Evolutionary conservation across 768 basidiomycete species (phyloP).

Genomic region (Myochromella boudieri): DNA sequence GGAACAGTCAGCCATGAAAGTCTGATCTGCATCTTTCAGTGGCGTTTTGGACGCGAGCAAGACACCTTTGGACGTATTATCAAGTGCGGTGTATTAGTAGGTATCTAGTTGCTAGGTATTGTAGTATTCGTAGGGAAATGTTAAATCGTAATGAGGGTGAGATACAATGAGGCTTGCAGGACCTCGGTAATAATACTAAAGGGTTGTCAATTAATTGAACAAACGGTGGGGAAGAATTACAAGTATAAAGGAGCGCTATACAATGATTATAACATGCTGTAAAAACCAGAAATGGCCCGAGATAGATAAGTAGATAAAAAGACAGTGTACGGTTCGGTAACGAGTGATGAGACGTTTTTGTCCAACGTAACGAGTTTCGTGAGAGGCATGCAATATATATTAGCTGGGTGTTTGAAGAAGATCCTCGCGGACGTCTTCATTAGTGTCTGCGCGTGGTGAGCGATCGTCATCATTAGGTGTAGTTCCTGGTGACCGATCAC

Average conservation of each 20-base stretch:
- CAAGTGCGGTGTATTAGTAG: conserved; percentile 5
- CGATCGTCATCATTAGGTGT: conserved; percentile 21
- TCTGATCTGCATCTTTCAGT: neutral
- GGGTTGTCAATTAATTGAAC: conserved; percentile 4
- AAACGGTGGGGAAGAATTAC: conserved; percentile 2
- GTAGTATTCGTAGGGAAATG: neutral
- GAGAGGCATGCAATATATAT: conserved; percentile 14
- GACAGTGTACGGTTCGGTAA: conserved; percentile 8
- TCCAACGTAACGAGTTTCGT: conserved; percentile 15
- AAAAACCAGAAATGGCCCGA: neutral
- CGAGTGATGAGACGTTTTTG: conserved; percentile 9
- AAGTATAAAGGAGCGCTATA: neutral
- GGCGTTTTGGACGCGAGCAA: neutral
- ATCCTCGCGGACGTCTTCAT: conserved; percentile 8
- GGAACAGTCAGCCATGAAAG: no score
- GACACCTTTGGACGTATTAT: no score
- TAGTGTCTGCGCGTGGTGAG: conserved; percentile 17
- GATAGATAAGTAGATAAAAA: conserved; percentile 1
- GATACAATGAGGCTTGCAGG: conserved; percentile 7
- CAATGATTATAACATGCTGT: conserved; percentile 4
- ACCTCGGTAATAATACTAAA: neutral
- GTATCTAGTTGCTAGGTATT: conserved; percentile 3
- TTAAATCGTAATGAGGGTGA: neutral
- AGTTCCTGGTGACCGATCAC: conserved; percentile 19
- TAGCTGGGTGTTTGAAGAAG: conserved; percentile 2